Conservation (phyloP, 2,329 filamentous ascomycete species). For the Helotiales sp. region DNA sequence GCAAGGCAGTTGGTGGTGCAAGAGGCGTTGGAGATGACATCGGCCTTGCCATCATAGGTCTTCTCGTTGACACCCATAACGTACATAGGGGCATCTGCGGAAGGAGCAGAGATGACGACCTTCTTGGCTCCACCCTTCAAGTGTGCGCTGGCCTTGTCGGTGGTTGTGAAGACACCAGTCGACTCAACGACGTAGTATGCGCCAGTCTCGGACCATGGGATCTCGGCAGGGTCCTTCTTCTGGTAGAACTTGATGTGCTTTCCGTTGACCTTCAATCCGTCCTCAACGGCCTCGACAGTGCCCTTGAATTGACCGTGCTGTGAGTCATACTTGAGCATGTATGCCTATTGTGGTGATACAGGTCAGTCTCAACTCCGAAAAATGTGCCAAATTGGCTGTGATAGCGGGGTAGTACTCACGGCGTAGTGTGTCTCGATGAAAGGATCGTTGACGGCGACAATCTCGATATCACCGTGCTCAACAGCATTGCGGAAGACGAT, state of each 20-base stretch:
- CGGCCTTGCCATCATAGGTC: conserved; percentile 84
- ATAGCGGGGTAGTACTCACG: conserved; percentile 59
- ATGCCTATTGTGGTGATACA: conserved; percentile 60
- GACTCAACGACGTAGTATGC: conserved; percentile 97
- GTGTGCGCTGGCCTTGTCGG: conserved; percentile 90
- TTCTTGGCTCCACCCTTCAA: conserved; percentile 98
- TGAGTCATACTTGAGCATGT: conserved; percentile 99
- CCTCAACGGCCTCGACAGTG: conserved; percentile 68
- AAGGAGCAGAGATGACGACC: conserved; percentile 90
- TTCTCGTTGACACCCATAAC: conserved; percentile 99
- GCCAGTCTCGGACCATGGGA: conserved; percentile 86
- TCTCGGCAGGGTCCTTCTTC: conserved; percentile 84
- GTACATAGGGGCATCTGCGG: conserved; percentile 98
- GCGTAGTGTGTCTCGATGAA: conserved; percentile 99
- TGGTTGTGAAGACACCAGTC: conserved; percentile 99
- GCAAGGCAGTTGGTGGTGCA: conserved; percentile 99
- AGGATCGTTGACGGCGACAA: conserved; percentile 98
- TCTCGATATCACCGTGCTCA: conserved; percentile 84
- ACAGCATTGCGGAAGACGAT: conserved; percentile 99
- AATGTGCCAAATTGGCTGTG: conserved; percentile 1
- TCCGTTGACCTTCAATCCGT: conserved; percentile 83
- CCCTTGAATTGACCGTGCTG: conserved; percentile 98
- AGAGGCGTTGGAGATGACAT: conserved; percentile 98
- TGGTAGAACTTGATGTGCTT: conserved; percentile 94
- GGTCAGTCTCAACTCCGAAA: conserved; percentile 15